These are phyloP conservation scores for Hymenoscyphus scutula DNA, from an alignment of 2,329 filamentous ascomycete genomes.

Conservation along the genomic window DNA sequence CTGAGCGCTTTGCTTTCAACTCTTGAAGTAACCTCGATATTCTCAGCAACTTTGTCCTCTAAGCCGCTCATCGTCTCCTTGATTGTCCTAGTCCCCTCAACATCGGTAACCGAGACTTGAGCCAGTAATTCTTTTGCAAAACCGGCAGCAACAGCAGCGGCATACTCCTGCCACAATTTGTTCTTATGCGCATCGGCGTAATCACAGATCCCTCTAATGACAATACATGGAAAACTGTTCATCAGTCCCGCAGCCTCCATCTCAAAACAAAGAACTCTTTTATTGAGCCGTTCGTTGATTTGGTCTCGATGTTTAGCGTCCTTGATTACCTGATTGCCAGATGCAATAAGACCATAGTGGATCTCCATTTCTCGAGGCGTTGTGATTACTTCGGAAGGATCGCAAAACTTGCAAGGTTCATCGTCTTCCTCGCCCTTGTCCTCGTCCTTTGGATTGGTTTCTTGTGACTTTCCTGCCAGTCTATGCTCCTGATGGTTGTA, in stretches of 20 bases:
- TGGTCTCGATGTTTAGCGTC: conserved; percentile 8
- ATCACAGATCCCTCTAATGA: conserved; percentile 21
- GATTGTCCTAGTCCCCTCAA: background rate
- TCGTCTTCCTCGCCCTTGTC: conserved; percentile 11
- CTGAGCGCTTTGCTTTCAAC: background rate
- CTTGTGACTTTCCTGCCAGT: conserved; percentile 6
- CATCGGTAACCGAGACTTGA: background rate
- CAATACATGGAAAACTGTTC: conserved; percentile 20
- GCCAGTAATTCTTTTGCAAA: conserved; percentile 11
- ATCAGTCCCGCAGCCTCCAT: too few species aligned
- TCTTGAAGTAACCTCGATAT: background rate
- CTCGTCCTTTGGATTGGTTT: conserved; percentile 13
- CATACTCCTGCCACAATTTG: conserved; percentile 20
- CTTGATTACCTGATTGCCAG: conserved; percentile 17
- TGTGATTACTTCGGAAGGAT: background rate
- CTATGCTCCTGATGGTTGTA: conserved; percentile 14
- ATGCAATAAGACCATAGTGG: conserved; percentile 14
- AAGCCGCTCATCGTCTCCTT: background rate
- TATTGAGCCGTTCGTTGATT: background rate
- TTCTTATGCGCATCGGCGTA: conserved; percentile 25
- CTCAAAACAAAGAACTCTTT: conserved; percentile 9
- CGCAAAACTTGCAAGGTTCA: conserved; percentile 13
- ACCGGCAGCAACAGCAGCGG: conserved; percentile 15
- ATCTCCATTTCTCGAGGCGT: too few species aligned
- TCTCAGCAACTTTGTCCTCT: background rate